Conservation (phyloP, 768 basidiomycete species). For the Coprinopsis cinerea region DNA sequence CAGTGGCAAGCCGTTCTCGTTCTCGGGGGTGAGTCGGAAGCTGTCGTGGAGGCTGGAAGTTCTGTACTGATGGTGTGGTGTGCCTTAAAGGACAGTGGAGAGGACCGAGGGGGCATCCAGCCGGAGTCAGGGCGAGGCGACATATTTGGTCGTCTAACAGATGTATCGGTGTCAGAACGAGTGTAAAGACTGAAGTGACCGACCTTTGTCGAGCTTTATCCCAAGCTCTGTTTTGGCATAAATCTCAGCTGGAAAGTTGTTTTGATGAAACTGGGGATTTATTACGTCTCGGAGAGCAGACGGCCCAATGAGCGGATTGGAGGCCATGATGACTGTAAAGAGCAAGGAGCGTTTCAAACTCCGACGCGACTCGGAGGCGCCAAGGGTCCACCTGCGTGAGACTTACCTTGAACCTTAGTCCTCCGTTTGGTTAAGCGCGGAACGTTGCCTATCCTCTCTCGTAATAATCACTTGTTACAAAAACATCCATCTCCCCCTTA, state of each 20-base stretch:
- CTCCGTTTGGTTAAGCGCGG: too few species aligned
- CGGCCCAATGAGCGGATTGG: slow-evolving; percentile 50
- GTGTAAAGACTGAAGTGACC: slow-evolving; percentile 14
- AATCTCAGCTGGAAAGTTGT: slow-evolving; percentile 75
- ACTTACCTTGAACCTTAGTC: too few species aligned
- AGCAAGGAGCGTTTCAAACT: not conserved
- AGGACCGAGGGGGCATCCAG: slow-evolving; percentile 89
- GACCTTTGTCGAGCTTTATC: slow-evolving; percentile 90
- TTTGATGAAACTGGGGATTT: slow-evolving; percentile 90
- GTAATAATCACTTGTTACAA: too few species aligned
- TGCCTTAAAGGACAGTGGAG: slow-evolving; percentile 89
- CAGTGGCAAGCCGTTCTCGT: slow-evolving; percentile 79
- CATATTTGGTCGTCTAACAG: slow-evolving; percentile 89
- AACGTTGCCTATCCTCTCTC: too few species aligned
- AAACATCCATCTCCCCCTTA: too few species aligned
- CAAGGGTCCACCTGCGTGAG: too few species aligned
- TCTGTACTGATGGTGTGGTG: slow-evolving; percentile 79
- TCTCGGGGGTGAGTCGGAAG: slow-evolving; percentile 79
- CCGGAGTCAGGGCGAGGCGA: slow-evolving; percentile 69
- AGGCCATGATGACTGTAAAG: slow-evolving; percentile 21
- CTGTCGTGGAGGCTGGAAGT: slow-evolving; percentile 86
- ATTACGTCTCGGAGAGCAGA: slow-evolving; percentile 65
- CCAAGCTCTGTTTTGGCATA: slow-evolving; percentile 79
- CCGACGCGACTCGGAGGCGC: not conserved
- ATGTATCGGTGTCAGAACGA: not conserved